Evolutionary conservation across 179 eudicot species (phyloP).

Genomic region (Nepenthes alata): DNA sequence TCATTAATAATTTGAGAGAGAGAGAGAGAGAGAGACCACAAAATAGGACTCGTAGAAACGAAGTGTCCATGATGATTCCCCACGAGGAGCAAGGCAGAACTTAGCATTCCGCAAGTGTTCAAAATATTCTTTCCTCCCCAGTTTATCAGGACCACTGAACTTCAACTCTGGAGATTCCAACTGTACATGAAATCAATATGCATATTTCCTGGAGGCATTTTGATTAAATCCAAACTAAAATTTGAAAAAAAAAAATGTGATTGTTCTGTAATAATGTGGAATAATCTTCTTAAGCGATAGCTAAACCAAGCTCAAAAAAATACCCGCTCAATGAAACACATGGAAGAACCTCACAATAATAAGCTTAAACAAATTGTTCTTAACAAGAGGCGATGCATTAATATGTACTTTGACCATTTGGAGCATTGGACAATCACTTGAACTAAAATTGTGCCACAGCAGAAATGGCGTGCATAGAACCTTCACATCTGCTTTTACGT

Average conservation of each 20-base stretch:
- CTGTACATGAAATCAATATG: slow-evolving; percentile 49
- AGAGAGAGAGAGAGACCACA: slow-evolving; percentile 52
- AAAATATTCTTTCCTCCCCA: slow-evolving; percentile 71
- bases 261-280: no score
- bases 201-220: slow-evolving; percentile 15
- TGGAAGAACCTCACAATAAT: no score
- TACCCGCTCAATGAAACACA: no score
- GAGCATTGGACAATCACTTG: no score
- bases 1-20: neutral
- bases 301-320: neutral
- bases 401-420: no score
- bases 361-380: no score
- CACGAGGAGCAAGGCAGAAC: slow-evolving; percentile 96
- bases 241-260: no score
- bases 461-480: no score
- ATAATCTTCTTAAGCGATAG: no score
- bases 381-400: no score
- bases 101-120: slow-evolving; percentile 85
- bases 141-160: slow-evolving; percentile 83
- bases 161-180: slow-evolving; percentile 98
- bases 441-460: no score
- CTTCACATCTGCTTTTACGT: no score
- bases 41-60: slow-evolving; percentile 90
- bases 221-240: slow-evolving; percentile 2
- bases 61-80: slow-evolving; percentile 98